Conservation (phyloP, 148 eudicot genomes). For the Arbutus unedo region DNA sequence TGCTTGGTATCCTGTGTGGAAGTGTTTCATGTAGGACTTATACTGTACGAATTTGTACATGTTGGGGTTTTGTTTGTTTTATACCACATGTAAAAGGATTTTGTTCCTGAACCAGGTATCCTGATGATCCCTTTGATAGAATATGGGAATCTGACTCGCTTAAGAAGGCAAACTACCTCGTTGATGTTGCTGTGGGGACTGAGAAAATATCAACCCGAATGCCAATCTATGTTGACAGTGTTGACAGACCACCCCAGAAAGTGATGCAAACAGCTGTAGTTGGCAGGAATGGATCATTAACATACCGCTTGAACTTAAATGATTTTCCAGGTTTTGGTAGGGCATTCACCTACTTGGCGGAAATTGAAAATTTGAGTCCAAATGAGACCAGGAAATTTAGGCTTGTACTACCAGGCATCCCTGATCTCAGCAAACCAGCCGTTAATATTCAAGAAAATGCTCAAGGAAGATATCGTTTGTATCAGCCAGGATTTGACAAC, state of each 20-base stretch:
- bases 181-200: constrained; percentile 93
- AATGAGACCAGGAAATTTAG: constrained; percentile 65
- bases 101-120: constrained; percentile 51
- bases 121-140: constrained; percentile 97
- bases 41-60: too few relatives aligned
- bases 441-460: constrained; percentile 94
- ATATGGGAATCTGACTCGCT: constrained; percentile 89
- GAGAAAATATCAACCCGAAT: constrained; percentile 63
- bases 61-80: too few relatives aligned
- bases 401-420: constrained; percentile 63
- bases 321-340: constrained; percentile 93
- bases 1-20: too few relatives aligned
- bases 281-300: constrained; percentile 78
- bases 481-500: constrained; percentile 83
- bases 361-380: constrained; percentile 69
- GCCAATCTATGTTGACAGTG: constrained; percentile 55
- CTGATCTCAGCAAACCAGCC: constrained; percentile 62
- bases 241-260: constrained; percentile 79
- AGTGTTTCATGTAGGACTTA: too few relatives aligned
- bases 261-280: constrained; percentile 99
- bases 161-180: constrained; percentile 84
- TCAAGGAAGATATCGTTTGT: constrained; percentile 76
- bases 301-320: constrained; percentile 86
- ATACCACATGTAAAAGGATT: too few relatives aligned
- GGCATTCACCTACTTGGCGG: constrained; percentile 92